Base-by-base conservation (phyloP, 2,329 filamentous ascomycete genomes). In the Fusarium sp. region DNA sequence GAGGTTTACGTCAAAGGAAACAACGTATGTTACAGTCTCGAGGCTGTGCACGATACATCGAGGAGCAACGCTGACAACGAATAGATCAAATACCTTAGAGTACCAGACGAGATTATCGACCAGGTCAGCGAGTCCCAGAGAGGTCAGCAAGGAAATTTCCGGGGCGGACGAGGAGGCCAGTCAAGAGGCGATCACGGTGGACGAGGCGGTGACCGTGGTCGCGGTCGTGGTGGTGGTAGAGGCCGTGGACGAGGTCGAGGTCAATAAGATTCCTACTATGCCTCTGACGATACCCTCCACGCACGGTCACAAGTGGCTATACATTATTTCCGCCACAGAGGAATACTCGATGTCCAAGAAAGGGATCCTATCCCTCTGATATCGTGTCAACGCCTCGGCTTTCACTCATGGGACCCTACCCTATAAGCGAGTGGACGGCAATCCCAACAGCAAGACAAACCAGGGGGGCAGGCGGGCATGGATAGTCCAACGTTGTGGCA, bases 1-100 rank as follows among this genome's bases (percentile, higher is more conserved):
- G 97, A 99, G 83, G 95, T 96, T 67, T 99, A 99, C 80, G 94
- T 99, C 60, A 93, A 97, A 81, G 96, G 96, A 70, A 99, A 98
- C 85, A 99, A 98, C 81, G 96, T 98, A 85, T 70, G 93, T 86
- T 27, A 16, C 31, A 17, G 10, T 2, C 8, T 31, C 16, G 4
- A 10, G 11, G 14, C 14, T 40, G 31, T 8, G 29, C 24, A 24
- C 16, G 1, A 38, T 24, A 27, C 4, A 9, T 16, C 16, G 12
- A 53, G n/a, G 22, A 42, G 14, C 24, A n/a, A 53, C 9, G 42
- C 66, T 75, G 27, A 75, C 75, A 49, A 72, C 44, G 29, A 44
- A 24, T 33, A 98, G 96, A 99, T 99, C 86, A 99, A 99, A 87
- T 99, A 98, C 85, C 90, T 99, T 35, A 92, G 96, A 78, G 94